phyloP scores from a whole-genome alignment of 768 basidiomycete genomes.

The Collybiopsis luxurians region DNA sequence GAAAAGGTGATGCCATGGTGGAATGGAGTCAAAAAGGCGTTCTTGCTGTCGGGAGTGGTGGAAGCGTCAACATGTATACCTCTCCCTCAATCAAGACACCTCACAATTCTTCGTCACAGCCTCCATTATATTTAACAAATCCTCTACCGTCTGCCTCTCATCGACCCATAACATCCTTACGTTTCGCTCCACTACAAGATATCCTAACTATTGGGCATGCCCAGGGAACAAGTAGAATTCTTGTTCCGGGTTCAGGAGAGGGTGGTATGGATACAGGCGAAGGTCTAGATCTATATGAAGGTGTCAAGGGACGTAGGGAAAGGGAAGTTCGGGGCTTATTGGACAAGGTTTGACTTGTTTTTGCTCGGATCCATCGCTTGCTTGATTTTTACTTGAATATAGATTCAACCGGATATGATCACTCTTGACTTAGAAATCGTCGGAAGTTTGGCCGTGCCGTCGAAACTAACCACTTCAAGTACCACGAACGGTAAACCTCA shows the following conservation, averaged over 20 bases:
- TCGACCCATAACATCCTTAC: conserved; percentile 68
- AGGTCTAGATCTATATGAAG: conserved; percentile 88
- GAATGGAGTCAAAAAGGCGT: conserved; percentile 88
- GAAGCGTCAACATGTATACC: conserved; percentile 83
- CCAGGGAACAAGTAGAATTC: conserved; percentile 75
- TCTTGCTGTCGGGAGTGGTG: conserved; percentile 78
- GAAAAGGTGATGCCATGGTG: conserved; percentile 65
- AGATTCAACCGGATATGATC: conserved; percentile 94
- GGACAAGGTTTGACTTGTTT: conserved; percentile 63
- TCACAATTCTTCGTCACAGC: conserved; percentile 46
- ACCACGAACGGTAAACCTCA: conserved; percentile 31
- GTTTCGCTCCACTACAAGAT: conserved; percentile 92
- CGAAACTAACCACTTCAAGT: conserved; percentile 51
- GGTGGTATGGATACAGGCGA: conserved; percentile 93
- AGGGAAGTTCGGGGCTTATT: conserved; percentile 87
- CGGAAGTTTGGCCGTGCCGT: conserved; percentile 62
- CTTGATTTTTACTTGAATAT: not conserved
- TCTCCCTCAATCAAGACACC: conserved; percentile 61
- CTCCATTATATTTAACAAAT: conserved; percentile 89
- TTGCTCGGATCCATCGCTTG: not conserved
- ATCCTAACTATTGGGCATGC: conserved; percentile 77
- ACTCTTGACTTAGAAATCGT: conserved; percentile 76
- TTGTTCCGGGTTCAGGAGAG: conserved; percentile 92
- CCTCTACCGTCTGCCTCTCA: conserved; percentile 56
- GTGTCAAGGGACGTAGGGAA: conserved; percentile 76